These are phyloP conservation scores for Evernia prunastri DNA, from an alignment of 495 filamentous ascomycete species.

Conservation along the genomic window DNA sequence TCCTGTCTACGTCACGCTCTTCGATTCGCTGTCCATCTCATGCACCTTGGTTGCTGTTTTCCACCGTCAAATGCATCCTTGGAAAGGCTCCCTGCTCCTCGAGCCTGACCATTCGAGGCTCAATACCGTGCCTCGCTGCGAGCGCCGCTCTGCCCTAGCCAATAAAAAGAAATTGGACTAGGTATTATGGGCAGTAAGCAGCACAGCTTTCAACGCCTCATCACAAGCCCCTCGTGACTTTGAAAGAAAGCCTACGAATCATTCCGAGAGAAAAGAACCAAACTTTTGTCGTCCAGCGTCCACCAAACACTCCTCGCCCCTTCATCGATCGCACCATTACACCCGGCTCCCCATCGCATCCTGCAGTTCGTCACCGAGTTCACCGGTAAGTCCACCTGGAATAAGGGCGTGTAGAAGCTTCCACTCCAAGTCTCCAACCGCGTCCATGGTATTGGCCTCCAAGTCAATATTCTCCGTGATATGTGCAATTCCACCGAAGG, in stretches of 20 bases:
- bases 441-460: conserved; percentile 13
- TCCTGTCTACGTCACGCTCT: background rate
- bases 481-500: conserved; percentile 11
- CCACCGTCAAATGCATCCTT: background rate
- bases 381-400: background rate
- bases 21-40: background rate
- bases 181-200: background rate
- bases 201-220: background rate
- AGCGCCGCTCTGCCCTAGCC: background rate
- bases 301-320: background rate
- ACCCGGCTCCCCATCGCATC: background rate
- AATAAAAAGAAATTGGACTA: background rate
- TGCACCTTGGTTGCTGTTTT: background rate
- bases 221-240: background rate
- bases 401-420: conserved; percentile 9
- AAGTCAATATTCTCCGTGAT: conserved; percentile 9
- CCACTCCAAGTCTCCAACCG: conserved; percentile 10
- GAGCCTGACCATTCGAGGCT: background rate
- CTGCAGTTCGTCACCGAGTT: background rate
- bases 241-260: background rate
- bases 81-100: background rate
- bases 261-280: background rate
- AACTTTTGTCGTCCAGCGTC: background rate
- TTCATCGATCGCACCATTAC: background rate
- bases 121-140: background rate